phyloP scores from a whole-genome alignment of 2,329 filamentous ascomycete genomes.

The Ophioceras dolichostomum region DNA sequence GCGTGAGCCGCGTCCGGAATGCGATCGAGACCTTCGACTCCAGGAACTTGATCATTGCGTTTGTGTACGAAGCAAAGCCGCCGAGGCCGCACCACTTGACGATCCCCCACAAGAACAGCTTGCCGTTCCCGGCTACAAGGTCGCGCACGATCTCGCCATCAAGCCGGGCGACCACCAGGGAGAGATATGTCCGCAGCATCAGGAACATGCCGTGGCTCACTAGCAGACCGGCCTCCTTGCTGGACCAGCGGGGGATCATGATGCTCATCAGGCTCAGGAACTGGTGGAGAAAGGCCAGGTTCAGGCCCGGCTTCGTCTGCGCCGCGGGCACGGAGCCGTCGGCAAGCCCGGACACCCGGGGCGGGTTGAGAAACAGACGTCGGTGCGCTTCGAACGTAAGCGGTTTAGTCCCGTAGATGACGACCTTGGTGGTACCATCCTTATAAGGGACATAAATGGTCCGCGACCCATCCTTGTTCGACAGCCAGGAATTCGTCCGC shows the following conservation, averaged over 20 bases:
- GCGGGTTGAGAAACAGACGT: slow-evolving; percentile 83
- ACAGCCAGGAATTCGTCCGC: slow-evolving; percentile 81
- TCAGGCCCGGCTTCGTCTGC: slow-evolving; percentile 86
- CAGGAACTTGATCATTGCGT: slow-evolving; percentile 97
- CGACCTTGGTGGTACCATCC: slow-evolving; percentile 77
- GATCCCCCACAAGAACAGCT: slow-evolving; percentile 77
- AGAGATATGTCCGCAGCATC: slow-evolving; percentile 86
- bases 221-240: slow-evolving; percentile 86
- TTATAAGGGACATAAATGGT: slow-evolving; percentile 94
- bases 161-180: slow-evolving; percentile 78
- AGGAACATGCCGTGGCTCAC: slow-evolving; percentile 83
- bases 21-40: slow-evolving; percentile 98
- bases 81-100: slow-evolving; percentile 93
- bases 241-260: slow-evolving; percentile 91
- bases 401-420: slow-evolving; percentile 78
- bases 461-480: slow-evolving; percentile 87
- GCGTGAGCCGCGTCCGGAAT: slow-evolving; percentile 84
- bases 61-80: slow-evolving; percentile 89
- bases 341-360: slow-evolving; percentile 64
- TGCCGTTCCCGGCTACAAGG: slow-evolving; percentile 88
- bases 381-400: slow-evolving; percentile 95
- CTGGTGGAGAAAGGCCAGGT: slow-evolving; percentile 92
- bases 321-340: slow-evolving; percentile 71
- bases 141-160: slow-evolving; percentile 96
- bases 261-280: slow-evolving; percentile 94